These are phyloP conservation scores for Exserohilum rostratum DNA, from an alignment of 2,329 filamentous ascomycete species.

Conservation along the genomic window DNA sequence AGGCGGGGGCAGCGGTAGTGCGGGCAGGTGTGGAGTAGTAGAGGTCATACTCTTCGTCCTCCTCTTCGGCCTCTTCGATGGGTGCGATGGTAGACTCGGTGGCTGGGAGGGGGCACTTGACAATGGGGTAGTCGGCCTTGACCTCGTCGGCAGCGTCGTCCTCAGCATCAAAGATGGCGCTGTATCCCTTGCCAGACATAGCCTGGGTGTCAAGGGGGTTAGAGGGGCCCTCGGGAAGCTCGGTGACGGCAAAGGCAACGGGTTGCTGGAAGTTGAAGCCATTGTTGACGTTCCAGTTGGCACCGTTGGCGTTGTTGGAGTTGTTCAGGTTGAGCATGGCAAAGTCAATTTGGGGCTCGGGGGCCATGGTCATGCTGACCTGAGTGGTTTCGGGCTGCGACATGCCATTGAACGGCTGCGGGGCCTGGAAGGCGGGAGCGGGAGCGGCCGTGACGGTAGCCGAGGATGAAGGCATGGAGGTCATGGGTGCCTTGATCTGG, in stretches of 20 bases:
- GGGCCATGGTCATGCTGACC: slow-evolving; percentile 80
- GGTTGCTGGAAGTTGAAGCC: slow-evolving; percentile 60
- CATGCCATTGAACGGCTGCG: slow-evolving; percentile 56
- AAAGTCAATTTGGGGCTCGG: slow-evolving; percentile 78
- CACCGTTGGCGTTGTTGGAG: slow-evolving; percentile 37
- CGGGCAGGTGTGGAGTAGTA: slow-evolving; percentile 56
- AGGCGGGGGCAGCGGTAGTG: slow-evolving; percentile 49
- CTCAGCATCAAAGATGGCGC: slow-evolving; percentile 41
- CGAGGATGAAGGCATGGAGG: slow-evolving; percentile 36
- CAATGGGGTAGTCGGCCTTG: slow-evolving; percentile 58
- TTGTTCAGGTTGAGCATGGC: slow-evolving; percentile 68
- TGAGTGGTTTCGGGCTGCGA: slow-evolving; percentile 62
- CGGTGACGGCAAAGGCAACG: slow-evolving; percentile 75
- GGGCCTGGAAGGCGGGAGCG: slow-evolving; percentile 58
- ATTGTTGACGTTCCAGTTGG: slow-evolving; percentile 61
- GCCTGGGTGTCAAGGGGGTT: slow-evolving; percentile 64
- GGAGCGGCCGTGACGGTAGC: slow-evolving; percentile 38
- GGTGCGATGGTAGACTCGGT: slow-evolving; percentile 18
- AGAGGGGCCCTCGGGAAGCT: slow-evolving; percentile 69
- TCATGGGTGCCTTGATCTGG: slow-evolving; percentile 39
- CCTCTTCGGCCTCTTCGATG: slow-evolving; percentile 52
- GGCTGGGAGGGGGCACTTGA: slow-evolving; percentile 50
- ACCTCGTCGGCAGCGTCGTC: slow-evolving; percentile 51
- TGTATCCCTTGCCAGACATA: slow-evolving; percentile 71
- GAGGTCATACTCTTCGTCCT: slow-evolving; percentile 66